phyloP scores from a whole-genome alignment of 345 rosid genomes.

The Bretschneidera sinensis region DNA sequence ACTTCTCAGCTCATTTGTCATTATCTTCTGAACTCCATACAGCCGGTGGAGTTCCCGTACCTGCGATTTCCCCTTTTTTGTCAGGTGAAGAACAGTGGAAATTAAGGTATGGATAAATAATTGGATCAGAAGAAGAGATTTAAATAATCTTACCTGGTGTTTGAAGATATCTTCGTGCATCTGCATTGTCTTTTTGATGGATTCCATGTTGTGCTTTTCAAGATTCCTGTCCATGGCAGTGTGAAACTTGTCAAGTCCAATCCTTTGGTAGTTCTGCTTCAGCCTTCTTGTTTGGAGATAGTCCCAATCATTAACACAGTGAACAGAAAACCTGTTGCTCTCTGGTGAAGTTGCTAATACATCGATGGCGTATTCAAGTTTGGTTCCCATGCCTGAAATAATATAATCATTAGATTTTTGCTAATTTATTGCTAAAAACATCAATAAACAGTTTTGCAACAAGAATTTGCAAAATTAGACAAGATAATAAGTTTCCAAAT shows the following conservation, averaged over 20 bases:
- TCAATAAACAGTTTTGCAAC: too few relatives aligned
- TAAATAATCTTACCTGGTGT: conserved; percentile 81
- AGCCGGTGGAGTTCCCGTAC: conserved; percentile 79
- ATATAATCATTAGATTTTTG: conserved; percentile 13
- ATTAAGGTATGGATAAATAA: too few relatives aligned
- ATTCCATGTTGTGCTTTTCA: conserved; percentile 41
- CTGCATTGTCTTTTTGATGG: conserved; percentile 75
- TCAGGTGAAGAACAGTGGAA: too few relatives aligned
- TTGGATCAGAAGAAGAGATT: too few relatives aligned
- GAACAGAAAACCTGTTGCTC: conserved; percentile 29
- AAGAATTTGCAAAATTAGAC: not conserved
- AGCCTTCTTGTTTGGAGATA: conserved; percentile 21
- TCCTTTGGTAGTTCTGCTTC: conserved; percentile 17
- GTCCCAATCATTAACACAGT: conserved; percentile 40
- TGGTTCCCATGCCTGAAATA: conserved; percentile 82
- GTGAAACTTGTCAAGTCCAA: conserved; percentile 13
- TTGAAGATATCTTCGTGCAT: conserved; percentile 68
- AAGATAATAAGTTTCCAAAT: not conserved
- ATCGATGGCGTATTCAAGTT: conserved; percentile 36
- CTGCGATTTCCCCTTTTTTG: too few relatives aligned
- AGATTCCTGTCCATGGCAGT: conserved; percentile 43
- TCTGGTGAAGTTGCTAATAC: conserved; percentile 28
- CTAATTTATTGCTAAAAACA: too few relatives aligned
- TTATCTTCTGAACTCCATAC: conserved; percentile 56
- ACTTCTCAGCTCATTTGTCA: conserved; percentile 56